Evolutionary conservation across 108 stramenopile genomes (phyloP).

Genomic region (Cyclostephanos tholiformis): DNA sequence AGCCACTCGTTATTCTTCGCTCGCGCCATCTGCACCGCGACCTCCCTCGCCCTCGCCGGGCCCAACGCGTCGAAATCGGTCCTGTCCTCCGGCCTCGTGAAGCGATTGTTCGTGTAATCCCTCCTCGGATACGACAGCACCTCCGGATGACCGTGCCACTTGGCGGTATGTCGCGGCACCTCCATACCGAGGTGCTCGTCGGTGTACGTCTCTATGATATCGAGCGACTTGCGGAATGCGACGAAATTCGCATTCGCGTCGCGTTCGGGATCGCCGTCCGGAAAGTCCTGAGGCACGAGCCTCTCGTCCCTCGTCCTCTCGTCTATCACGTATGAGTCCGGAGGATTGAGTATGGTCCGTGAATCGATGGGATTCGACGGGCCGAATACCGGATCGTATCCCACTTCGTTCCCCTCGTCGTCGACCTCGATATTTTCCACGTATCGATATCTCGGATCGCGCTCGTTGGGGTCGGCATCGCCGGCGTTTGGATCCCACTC

Average conservation of each 20-base stretch:
- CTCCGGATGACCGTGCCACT: conserved; percentile 86
- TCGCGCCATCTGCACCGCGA: conserved; percentile 79
- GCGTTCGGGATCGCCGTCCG: conserved; percentile 65
- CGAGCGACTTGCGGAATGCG: conserved; percentile 68
- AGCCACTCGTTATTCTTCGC: conserved; percentile 87
- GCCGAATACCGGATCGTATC: conserved; percentile 79
- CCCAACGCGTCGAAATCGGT: conserved; percentile 74
- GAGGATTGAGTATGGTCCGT: conserved; percentile 67
- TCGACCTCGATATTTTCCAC: conserved; percentile 54
- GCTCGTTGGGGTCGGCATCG: conserved; percentile 62
- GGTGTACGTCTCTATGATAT: conserved; percentile 75
- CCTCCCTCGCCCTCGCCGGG: conserved; percentile 64
- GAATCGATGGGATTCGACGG: conserved; percentile 76
- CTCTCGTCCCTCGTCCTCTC: conserved; percentile 58
- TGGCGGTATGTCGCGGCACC: conserved; percentile 72
- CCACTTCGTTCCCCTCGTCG: conserved; percentile 82
- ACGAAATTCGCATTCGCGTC: conserved; percentile 65
- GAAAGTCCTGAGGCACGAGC: conserved; percentile 62
- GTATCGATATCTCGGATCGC: conserved; percentile 35
- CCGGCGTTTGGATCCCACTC: conserved; percentile 74
- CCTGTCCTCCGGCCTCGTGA: conserved; percentile 63
- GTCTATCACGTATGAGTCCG: conserved; percentile 78
- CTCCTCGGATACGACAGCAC: conserved; percentile 55
- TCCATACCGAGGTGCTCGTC: conserved; percentile 73
- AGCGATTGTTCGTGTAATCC: conserved; percentile 80